Evolutionary conservation across 257 asterid species (phyloP).

Genomic region (Thymus mandschuricus): DNA sequence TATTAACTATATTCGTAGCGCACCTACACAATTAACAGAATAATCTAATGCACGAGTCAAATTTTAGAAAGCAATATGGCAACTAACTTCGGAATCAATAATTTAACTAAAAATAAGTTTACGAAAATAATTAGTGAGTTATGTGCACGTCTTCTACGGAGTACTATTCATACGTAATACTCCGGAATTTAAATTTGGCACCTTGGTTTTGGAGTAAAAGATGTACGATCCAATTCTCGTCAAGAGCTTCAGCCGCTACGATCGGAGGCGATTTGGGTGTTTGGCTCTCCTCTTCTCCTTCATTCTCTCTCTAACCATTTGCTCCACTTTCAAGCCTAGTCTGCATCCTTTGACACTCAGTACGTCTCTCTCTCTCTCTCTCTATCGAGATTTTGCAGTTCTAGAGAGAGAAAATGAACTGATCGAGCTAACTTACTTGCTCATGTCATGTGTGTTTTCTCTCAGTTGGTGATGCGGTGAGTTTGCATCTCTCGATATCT

Average conservation of each 20-base stretch:
- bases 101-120: no score
- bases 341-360: conserved; percentile 45
- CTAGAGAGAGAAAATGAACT: neutral
- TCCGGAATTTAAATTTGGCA: neutral
- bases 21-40: no score
- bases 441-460: no score
- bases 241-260: conserved; percentile 57
- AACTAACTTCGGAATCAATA: no score
- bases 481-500: conserved; percentile 43
- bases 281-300: conserved; percentile 46
- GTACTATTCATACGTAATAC: no score
- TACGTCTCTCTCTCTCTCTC: conserved; percentile 33
- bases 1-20: no score
- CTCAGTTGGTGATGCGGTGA: conserved; percentile 49
- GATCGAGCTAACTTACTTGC: neutral
- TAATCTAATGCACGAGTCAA: no score
- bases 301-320: conserved; percentile 41
- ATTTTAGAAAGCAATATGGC: no score
- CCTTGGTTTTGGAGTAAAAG: conserved; percentile 33
- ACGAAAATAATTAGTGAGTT: no score
- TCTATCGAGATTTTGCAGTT: neutral
- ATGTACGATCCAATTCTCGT: conserved; percentile 73
- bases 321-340: conserved; percentile 46
- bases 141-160: no score
- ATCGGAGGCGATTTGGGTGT: conserved; percentile 55